Conservation (phyloP, 23 red algal genomes). For the Gracilaria caudata region DNA sequence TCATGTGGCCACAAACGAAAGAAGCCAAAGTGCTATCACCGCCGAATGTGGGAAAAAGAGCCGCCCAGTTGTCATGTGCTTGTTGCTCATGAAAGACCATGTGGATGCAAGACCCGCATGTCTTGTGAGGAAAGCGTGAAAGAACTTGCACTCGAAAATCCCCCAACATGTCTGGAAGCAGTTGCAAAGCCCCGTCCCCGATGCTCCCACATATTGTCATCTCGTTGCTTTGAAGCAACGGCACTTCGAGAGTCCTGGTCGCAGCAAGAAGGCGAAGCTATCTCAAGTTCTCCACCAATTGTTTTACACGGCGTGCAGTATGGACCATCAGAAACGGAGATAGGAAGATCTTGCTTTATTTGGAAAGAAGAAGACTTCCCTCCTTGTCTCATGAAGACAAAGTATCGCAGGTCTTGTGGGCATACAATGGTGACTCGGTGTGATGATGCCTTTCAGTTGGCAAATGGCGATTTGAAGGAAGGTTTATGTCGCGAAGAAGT, state of each 20-base stretch:
- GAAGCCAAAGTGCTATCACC: slow-evolving; percentile 19
- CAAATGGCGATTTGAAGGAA: slow-evolving; percentile 7
- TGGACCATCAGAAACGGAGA: slow-evolving; percentile 49
- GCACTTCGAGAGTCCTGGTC: slow-evolving; percentile 37
- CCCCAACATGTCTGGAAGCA: slow-evolving; percentile 45
- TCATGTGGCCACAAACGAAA: slow-evolving; percentile 43
- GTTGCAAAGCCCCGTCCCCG: slow-evolving; percentile 49
- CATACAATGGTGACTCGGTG: slow-evolving; percentile 39
- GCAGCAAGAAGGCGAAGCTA: slow-evolving; percentile 28
- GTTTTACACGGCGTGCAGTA: slow-evolving; percentile 33
- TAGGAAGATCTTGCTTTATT: not conserved
- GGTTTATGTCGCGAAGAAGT: slow-evolving; percentile 22
- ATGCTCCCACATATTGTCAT: slow-evolving; percentile 40
- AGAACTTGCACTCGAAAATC: slow-evolving; percentile 26
- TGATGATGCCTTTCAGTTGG: slow-evolving; percentile 38
- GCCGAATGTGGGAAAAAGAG: slow-evolving; percentile 34
- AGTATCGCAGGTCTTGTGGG: slow-evolving; percentile 48
- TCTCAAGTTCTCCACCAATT: slow-evolving; percentile 9
- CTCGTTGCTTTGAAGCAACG: slow-evolving; percentile 46
- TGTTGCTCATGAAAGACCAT: slow-evolving; percentile 44
- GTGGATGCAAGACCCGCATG: slow-evolving; percentile 54
- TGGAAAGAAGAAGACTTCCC: not conserved
- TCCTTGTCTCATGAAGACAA: slow-evolving; percentile 24
- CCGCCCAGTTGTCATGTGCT: slow-evolving; percentile 11
- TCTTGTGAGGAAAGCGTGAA: slow-evolving; percentile 31